phyloP scores from a whole-genome alignment of 1,284 basidiomycete species.

The Pisolithus thermaeus region DNA sequence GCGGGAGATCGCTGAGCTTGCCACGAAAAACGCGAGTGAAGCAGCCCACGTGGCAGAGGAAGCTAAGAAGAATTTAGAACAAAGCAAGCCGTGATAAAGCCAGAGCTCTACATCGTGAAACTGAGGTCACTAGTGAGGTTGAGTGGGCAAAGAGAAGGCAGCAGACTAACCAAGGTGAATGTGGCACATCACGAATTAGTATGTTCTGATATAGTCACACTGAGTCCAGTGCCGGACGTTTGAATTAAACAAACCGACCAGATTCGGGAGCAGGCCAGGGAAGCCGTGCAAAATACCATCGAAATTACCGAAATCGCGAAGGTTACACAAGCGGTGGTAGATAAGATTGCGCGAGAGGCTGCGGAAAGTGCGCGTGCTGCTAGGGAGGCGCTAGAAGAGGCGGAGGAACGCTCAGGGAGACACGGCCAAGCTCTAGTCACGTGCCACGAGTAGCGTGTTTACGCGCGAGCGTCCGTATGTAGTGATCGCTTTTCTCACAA shows the following conservation, averaged over 20 bases:
- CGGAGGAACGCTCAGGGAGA: conserved; percentile 24
- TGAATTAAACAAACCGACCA: conserved; percentile 18
- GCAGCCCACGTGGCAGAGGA: conserved; percentile 18
- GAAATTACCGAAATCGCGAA: conserved; percentile 24
- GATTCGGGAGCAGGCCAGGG: conserved; percentile 9
- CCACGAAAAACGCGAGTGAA: conserved; percentile 14
- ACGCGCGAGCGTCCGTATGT: not conserved
- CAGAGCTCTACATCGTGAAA: conserved; percentile 9
- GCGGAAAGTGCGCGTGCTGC: not conserved
- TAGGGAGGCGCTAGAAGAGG: conserved; percentile 2
- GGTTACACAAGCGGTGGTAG: conserved; percentile 21
- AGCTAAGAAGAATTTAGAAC: conserved; percentile 17
- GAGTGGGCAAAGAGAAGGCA: conserved; percentile 19
- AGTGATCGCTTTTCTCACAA: conserved; percentile 1
- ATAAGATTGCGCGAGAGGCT: conserved; percentile 12
- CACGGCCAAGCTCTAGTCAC: conserved; percentile 27
- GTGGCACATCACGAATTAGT: conserved; percentile 11
- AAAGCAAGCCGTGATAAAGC: conserved; percentile 5
- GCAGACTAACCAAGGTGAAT: conserved; percentile 17
- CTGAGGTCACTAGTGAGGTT: conserved; percentile 18
- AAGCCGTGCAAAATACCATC: conserved; percentile 13
- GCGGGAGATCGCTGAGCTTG: not conserved
- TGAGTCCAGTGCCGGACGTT: conserved; percentile 16
- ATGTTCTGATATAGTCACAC: conserved; percentile 11
- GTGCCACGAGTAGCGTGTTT: no score